phyloP scores from a whole-genome alignment of 108 stramenopile genomes.

The Epithemia pelagica region DNA sequence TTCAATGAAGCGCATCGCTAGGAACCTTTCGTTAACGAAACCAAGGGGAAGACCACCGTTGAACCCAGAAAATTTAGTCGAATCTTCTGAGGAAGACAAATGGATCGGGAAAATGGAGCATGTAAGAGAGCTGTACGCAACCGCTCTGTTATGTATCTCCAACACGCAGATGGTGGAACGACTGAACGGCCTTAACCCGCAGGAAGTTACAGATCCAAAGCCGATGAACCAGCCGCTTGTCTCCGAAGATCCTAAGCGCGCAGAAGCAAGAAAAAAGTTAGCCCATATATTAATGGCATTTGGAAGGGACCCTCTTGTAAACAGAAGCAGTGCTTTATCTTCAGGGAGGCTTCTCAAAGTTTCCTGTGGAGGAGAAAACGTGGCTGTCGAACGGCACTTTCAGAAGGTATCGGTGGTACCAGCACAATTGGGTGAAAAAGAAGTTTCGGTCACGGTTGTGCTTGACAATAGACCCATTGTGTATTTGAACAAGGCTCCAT shows the following conservation, averaged over 20 bases:
- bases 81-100: constrained; percentile 13
- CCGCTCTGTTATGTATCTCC: constrained; percentile 27
- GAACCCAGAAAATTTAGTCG: neutral
- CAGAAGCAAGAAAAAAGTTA: constrained; percentile 1
- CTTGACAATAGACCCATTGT: neutral
- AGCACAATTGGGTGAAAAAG: neutral
- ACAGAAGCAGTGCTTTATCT: neutral
- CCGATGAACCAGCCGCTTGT: neutral
- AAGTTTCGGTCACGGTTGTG: neutral
- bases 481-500: neutral
- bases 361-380: neutral
- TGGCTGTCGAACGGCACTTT: neutral
- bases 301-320: neutral
- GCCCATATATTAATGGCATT: neutral
- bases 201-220: neutral
- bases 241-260: neutral
- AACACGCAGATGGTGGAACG: constrained; percentile 17
- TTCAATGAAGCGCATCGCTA: constrained; percentile 28
- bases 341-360: neutral
- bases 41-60: constrained; percentile 7
- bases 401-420: neutral
- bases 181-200: constrained; percentile 10
- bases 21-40: constrained; percentile 8
- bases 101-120: constrained; percentile 10
- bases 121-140: constrained; percentile 31